Percentiles rank a stretch among this genome's conserved stretches.
Conservation (phyloP, 306 rosid species). For the Coriaria nepalensis region DNA sequence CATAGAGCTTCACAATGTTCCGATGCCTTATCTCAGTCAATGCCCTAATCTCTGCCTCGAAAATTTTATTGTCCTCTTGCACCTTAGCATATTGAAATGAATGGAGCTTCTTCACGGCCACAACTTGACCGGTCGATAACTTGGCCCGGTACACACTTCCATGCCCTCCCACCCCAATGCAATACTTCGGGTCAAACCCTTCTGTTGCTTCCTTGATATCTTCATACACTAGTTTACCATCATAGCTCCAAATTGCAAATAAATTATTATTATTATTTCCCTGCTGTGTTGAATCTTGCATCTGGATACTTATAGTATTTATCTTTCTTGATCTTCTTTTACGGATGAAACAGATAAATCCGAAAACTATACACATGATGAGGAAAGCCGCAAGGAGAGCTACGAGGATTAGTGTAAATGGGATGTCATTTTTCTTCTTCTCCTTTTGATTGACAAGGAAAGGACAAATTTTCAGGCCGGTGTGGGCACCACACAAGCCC, state of each 20-base stretch:
- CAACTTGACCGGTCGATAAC: conserved; percentile 11
- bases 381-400: conserved; percentile 4
- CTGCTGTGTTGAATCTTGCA: not conserved
- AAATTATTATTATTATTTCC: conserved; percentile 5
- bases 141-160: conserved; percentile 13
- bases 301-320: no score
- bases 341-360: not conserved
- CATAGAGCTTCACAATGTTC: conserved; percentile 15
- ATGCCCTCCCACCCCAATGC: conserved; percentile 12
- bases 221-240: conserved; percentile 6
- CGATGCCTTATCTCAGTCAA: conserved; percentile 10
- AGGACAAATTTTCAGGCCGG: conserved; percentile 11
- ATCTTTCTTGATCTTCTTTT: not conserved
- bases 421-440: not conserved
- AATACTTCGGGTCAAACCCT: conserved; percentile 9
- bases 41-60: conserved; percentile 2
- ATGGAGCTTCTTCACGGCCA: conserved; percentile 16
- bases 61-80: conserved; percentile 3
- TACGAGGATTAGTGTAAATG: conserved; percentile 3
- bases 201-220: conserved; percentile 14
- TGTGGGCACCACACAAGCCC: conserved; percentile 10
- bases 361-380: not conserved
- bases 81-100: not conserved
- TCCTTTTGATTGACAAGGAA: not conserved
- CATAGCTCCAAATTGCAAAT: conserved; percentile 13